A percentile compares a stretch with the other conserved stretches of the same genome.
Evolutionary conservation across 441 rosid species (phyloP).

Genomic region (Populus hybrid): DNA sequence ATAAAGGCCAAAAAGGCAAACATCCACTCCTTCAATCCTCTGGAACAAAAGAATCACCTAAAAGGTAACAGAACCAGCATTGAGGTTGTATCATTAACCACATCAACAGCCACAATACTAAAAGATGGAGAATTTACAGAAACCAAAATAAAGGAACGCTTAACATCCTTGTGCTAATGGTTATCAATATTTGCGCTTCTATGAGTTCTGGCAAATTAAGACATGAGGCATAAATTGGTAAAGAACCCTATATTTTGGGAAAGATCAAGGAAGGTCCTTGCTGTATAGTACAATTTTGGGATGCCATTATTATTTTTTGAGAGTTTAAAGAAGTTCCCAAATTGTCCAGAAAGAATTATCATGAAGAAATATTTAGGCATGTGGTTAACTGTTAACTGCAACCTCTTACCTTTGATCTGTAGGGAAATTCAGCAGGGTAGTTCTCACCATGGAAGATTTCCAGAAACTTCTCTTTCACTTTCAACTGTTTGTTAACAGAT

Average conservation of each 20-base stretch:
- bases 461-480: conserved; percentile 46
- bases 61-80: conserved; percentile 6
- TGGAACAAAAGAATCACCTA: conserved; percentile 74
- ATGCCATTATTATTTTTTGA: neutral
- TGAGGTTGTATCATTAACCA: neutral
- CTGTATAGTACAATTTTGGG: neutral
- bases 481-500: conserved; percentile 40
- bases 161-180: neutral
- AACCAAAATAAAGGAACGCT: neutral
- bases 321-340: neutral
- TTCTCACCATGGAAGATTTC: conserved; percentile 36
- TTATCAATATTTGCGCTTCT: neutral
- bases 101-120: neutral
- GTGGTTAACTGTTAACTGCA: neutral
- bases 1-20: conserved; percentile 60
- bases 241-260: neutral
- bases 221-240: neutral
- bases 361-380: neutral
- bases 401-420: conserved; percentile 61
- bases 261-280: neutral
- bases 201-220: conserved; percentile 3
- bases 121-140: neutral
- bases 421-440: conserved; percentile 61
- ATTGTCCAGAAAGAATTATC: neutral
- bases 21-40: conserved; percentile 62